Conservation (phyloP, 768 basidiomycete genomes). For the Boletales sp. region DNA sequence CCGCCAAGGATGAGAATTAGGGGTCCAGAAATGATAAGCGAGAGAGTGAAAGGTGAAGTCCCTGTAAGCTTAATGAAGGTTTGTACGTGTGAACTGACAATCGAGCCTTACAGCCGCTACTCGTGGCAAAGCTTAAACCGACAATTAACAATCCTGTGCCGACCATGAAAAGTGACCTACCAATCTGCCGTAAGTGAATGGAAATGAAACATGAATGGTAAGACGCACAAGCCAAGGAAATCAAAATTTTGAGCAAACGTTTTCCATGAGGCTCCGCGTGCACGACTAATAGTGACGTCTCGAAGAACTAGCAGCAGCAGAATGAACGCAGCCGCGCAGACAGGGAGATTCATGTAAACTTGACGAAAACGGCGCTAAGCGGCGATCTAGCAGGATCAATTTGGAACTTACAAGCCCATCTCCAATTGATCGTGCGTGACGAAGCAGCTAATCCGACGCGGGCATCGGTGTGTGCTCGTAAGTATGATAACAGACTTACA, state of each 20-base stretch:
- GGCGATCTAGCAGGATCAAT: conserved; percentile 8
- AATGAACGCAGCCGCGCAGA: conserved; percentile 58
- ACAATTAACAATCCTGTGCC: conserved; percentile 73
- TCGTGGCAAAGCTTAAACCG: conserved; percentile 74
- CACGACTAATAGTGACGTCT: conserved; percentile 43
- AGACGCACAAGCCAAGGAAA: conserved; percentile 70
- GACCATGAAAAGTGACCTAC: conserved; percentile 67
- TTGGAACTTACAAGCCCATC: conserved; percentile 75
- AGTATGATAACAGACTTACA: conserved; percentile 39
- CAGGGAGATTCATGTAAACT: conserved; percentile 84
- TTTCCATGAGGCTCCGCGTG: conserved; percentile 53
- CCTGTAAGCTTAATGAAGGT: conserved; percentile 41
- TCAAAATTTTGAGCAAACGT: conserved; percentile 59
- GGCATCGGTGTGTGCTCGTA: conserved; percentile 14
- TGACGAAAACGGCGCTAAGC: conserved; percentile 14
- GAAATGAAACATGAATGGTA: conserved; percentile 12
- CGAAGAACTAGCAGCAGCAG: conserved; percentile 62
- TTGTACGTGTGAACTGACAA: conserved; percentile 2
- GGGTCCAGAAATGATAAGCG: conserved; percentile 55
- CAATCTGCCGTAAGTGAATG: conserved; percentile 18
- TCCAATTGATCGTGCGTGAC: conserved; percentile 51
- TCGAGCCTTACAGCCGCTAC: conserved; percentile 57
- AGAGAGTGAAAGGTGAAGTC: conserved; percentile 57
- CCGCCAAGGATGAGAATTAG: conserved; percentile 54
- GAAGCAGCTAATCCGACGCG: conserved; percentile 28